phyloP scores from a whole-genome alignment of 352 stramenopile genomes.

The Thalassiosira sp. region DNA sequence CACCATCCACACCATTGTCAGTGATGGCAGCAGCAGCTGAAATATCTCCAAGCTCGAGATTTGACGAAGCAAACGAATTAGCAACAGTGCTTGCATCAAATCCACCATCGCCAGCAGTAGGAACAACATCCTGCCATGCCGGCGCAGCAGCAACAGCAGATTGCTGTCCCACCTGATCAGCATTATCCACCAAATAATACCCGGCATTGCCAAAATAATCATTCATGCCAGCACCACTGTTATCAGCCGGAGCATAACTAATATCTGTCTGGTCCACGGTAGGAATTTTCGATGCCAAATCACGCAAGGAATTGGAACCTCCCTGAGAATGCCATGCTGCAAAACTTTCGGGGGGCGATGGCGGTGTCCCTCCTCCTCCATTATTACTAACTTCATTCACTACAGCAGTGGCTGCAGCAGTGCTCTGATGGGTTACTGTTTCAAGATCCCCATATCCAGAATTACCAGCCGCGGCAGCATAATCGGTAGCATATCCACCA shows the following conservation, averaged over 20 bases:
- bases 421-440: neutral
- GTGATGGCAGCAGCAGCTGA: too few species aligned
- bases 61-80: too few species aligned
- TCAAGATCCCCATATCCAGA: neutral
- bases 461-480: neutral
- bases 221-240: too few species aligned
- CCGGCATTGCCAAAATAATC: too few species aligned
- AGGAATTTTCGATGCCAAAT: conserved; percentile 18
- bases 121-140: too few species aligned
- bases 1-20: too few species aligned
- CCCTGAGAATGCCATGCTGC: conserved; percentile 7
- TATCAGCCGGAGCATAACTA: neutral
- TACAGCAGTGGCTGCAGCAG: neutral
- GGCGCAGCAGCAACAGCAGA: too few species aligned
- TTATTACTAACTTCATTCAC: neutral
- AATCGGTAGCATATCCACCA: neutral
- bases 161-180: too few species aligned
- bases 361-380: neutral
- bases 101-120: too few species aligned
- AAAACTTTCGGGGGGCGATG: conserved; percentile 4
- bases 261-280: neutral
- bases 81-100: neutral
- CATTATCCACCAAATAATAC: too few species aligned
- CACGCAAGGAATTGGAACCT: conserved; percentile 11
- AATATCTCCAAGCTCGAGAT: too few species aligned